A percentile compares a stretch with the other conserved stretches of the same genome.
phyloP scores from a whole-genome alignment of 2,329 filamentous ascomycete genomes.

The Aspergillus neoniger region DNA sequence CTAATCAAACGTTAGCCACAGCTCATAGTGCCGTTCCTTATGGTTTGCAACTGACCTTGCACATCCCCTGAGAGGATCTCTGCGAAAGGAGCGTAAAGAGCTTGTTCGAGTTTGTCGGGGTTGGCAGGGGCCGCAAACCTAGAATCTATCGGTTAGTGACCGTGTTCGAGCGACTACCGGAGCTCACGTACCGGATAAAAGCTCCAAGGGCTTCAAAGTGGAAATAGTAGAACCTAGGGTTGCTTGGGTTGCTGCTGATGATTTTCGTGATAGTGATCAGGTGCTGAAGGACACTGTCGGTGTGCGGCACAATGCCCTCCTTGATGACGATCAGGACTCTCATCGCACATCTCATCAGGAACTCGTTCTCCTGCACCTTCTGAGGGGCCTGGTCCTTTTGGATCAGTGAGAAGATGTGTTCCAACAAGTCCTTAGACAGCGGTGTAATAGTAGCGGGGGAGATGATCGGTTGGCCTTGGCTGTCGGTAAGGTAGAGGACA shows the following conservation, averaged over 20 bases:
- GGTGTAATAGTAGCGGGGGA: slow-evolving; percentile 75
- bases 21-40: neutral
- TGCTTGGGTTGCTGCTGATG: slow-evolving; percentile 93
- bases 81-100: slow-evolving; percentile 81
- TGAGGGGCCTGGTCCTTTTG: slow-evolving; percentile 80
- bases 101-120: slow-evolving; percentile 73
- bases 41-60: slow-evolving; percentile 58
- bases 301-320: slow-evolving; percentile 72
- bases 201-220: slow-evolving; percentile 95
- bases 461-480: slow-evolving; percentile 75
- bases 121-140: slow-evolving; percentile 68
- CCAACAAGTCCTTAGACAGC: slow-evolving; percentile 79
- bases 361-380: slow-evolving; percentile 98
- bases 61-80: slow-evolving; percentile 78
- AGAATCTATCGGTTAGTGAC: slow-evolving; percentile 16
- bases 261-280: slow-evolving; percentile 87
- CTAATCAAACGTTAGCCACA: slow-evolving; percentile 50
- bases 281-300: slow-evolving; percentile 78
- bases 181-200: slow-evolving; percentile 65
- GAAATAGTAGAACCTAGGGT: slow-evolving; percentile 97
- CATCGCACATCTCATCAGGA: slow-evolving; percentile 98
- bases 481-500: slow-evolving; percentile 79
- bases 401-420: slow-evolving; percentile 88
- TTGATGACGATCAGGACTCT: slow-evolving; percentile 91
- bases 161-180: neutral